Percentiles rank a stretch among this genome's conserved stretches.
phyloP scores from a whole-genome alignment of 83 land plant genomes.

The Picea abies region DNA sequence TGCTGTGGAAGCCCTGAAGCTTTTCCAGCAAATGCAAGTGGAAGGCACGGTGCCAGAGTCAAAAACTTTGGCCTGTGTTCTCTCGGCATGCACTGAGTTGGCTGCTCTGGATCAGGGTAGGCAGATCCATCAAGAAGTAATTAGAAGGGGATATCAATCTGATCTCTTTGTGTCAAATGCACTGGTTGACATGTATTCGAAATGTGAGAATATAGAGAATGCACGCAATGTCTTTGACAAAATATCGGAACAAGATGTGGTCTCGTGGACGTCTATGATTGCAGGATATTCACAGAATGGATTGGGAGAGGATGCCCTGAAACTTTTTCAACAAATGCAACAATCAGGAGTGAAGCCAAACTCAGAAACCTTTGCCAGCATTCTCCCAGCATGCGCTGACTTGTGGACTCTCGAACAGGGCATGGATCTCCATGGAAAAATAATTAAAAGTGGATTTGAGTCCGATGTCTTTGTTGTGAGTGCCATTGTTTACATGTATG shows the following conservation, averaged over 20 bases:
- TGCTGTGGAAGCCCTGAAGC: background rate
- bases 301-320: background rate
- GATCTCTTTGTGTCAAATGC: slow-evolving; percentile 46
- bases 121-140: slow-evolving; percentile 43
- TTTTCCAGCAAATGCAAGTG: background rate
- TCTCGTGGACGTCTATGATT: slow-evolving; percentile 62
- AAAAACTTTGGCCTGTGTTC: too few species aligned
- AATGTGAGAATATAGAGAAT: slow-evolving; percentile 30
- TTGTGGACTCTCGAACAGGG: slow-evolving; percentile 40
- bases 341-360: slow-evolving; percentile 21
- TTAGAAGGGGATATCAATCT: slow-evolving; percentile 27
- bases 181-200: slow-evolving; percentile 61
- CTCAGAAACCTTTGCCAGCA: slow-evolving; percentile 27
- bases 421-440: slow-evolving; percentile 29
- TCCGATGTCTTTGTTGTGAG: slow-evolving; percentile 8
- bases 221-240: slow-evolving; percentile 45
- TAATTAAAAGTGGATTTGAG: slow-evolving; percentile 4
- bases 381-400: slow-evolving; percentile 43
- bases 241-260: slow-evolving; percentile 27
- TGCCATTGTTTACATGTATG: background rate
- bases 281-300: slow-evolving; percentile 32
- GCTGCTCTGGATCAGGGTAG: slow-evolving; percentile 17
- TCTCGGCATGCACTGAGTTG: too few species aligned
- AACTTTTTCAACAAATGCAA: background rate
- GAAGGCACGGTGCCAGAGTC: too few species aligned